Conservation (phyloP, 1,139 yeast genomes). For the Debaryomyces subglobosus region DNA sequence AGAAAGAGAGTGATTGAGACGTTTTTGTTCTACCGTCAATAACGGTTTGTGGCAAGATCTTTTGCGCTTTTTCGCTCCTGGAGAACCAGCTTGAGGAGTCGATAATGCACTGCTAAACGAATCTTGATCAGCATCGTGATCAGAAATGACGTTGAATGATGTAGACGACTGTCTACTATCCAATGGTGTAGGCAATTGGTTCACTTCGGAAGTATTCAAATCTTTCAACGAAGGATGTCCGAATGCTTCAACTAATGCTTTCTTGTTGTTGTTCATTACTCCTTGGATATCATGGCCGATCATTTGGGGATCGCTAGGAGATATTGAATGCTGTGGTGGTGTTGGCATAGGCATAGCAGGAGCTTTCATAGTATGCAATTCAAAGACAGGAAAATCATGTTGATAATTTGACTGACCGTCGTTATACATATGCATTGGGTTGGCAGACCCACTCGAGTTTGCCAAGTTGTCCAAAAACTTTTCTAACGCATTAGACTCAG, state of each 20-base stretch:
- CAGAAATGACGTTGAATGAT: constrained; percentile 13
- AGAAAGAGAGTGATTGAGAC: constrained; percentile 70
- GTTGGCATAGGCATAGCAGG: constrained; percentile 12
- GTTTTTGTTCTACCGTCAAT: constrained; percentile 66
- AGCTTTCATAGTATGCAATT: constrained; percentile 36
- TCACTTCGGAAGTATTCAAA: neutral
- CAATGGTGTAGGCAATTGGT: constrained; percentile 42
- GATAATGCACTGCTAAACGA: neutral
- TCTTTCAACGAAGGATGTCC: constrained; percentile 30
- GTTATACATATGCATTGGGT: constrained; percentile 39
- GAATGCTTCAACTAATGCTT: constrained; percentile 42
- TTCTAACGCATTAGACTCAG: constrained; percentile 50
- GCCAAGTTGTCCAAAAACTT: constrained; percentile 49
- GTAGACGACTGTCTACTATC: constrained; percentile 32
- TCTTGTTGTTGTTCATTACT: constrained; percentile 17
- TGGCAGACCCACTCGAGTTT: constrained; percentile 25
- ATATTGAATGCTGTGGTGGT: constrained; percentile 6
- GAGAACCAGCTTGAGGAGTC: constrained; percentile 11
- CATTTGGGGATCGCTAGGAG: constrained; percentile 1
- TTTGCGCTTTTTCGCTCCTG: constrained; percentile 28
- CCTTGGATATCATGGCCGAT: neutral
- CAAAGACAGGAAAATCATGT: constrained; percentile 21
- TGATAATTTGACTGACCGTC: constrained; percentile 11
- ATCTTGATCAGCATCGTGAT: constrained; percentile 7
- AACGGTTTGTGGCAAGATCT: constrained; percentile 47